Base-by-base conservation (phyloP, 208 protist species). In the Crithidia fasciculata region DNA sequence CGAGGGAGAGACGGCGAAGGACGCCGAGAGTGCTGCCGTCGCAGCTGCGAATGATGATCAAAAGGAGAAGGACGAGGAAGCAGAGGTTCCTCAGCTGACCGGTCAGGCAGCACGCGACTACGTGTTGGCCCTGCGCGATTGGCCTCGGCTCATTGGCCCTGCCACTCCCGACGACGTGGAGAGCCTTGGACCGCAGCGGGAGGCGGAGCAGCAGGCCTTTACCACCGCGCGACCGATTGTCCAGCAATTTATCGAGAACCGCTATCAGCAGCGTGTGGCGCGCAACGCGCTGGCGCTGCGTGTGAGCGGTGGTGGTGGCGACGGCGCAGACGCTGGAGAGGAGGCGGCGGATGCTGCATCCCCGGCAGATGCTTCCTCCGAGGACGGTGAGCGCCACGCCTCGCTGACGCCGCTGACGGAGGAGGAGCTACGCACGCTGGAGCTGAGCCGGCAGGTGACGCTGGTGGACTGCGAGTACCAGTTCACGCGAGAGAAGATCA, bases 401-500 rank as follows among this genome's bases (percentile, higher is more conserved):
- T 39, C 62, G 5, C 45, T 70, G 44, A 69, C 60, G 28, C 60
- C 74, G 12, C 58, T 71, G 19, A 69, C 69, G 36, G 54, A 8
- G 49, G 69, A 65, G 61, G 69, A 64, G 55, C 72, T 74, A 63
- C 53, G 61, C 52, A 80, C 57, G 68, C 66, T 60, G 58, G 78
- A 74, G 65, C 72, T 65, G 40, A 77, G 74, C 50, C 74, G 68
- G 8, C 61, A 80, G 68, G 74, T 80, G 41, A 70, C 60, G 8
- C 76, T 91, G 13, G 78, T 88, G 39, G 83, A 87, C 56, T 81
- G 78, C 52, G 89, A 94, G 70, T 94, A 84, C 69, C 86, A 94
- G 63, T 79, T 90, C 55, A 80, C 89, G 50, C 75, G 68, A 15
- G 60, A 89, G 62, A 94, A 94, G 72, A 79, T 94, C 18, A 94